Percentiles rank a stretch among this genome's conserved stretches.
phyloP scores from a whole-genome alignment of 2,329 filamentous ascomycete genomes.

The Saccharata proteae region DNA sequence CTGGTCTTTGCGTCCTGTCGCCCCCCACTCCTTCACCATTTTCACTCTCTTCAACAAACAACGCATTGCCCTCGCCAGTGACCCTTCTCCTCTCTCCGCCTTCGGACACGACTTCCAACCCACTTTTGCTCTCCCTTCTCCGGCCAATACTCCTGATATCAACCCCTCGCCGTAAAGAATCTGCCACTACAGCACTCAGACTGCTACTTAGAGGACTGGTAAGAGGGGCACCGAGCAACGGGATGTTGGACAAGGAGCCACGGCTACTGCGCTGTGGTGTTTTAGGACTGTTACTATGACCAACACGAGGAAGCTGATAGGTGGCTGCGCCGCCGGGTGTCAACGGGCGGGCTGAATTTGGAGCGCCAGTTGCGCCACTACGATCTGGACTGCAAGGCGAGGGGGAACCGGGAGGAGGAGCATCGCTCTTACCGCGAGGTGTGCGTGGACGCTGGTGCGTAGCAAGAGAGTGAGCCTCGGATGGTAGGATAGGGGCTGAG shows the following conservation, averaged over 20 bases:
- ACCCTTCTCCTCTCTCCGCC: too few relatives aligned
- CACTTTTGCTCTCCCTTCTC: too few relatives aligned
- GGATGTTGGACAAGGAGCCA: constrained; percentile 15
- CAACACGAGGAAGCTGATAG: neutral
- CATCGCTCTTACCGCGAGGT: constrained; percentile 4
- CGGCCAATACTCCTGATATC: too few relatives aligned
- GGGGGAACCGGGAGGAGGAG: neutral
- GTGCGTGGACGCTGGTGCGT: constrained; percentile 1
- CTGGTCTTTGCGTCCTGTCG: too few relatives aligned
- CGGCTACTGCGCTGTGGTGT: constrained; percentile 9
- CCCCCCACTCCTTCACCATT: too few relatives aligned
- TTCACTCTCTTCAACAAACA: too few relatives aligned
- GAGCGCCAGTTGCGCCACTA: neutral
- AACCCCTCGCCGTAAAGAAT: constrained; percentile 46
- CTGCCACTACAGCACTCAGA: constrained; percentile 52
- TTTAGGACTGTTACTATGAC: too few relatives aligned
- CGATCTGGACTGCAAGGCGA: too few relatives aligned
- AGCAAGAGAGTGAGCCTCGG: constrained; percentile 8
- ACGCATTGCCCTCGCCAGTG: too few relatives aligned
- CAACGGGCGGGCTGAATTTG: neutral
- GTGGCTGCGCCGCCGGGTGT: constrained; percentile 1
- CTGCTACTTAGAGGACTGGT: constrained; percentile 48
- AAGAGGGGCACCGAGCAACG: constrained; percentile 38
- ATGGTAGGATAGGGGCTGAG: constrained; percentile 17
- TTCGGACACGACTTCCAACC: too few relatives aligned